phyloP scores from a whole-genome alignment of 2,329 filamentous ascomycete genomes.

The Colletotrichum nymphaeae region DNA sequence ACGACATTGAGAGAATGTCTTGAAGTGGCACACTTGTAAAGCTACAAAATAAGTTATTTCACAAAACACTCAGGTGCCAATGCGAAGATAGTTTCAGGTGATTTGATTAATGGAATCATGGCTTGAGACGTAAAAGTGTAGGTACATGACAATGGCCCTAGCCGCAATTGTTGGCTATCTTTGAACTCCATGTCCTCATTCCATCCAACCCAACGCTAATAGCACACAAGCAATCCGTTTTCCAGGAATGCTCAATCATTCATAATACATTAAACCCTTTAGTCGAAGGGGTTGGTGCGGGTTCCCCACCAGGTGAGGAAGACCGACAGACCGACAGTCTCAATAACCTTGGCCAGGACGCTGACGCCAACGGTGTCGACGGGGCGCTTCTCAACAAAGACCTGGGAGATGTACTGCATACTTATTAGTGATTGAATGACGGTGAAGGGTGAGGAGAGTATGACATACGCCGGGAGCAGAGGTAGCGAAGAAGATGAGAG shows the following conservation, averaged over 20 bases:
- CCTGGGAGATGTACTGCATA: slow-evolving; percentile 81
- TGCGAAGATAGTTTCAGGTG: not conserved
- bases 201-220: slow-evolving; percentile 26
- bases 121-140: slow-evolving; percentile 15
- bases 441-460: not conserved
- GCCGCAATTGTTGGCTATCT: slow-evolving; percentile 17
- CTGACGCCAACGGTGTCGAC: slow-evolving; percentile 90
- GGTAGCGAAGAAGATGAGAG: slow-evolving; percentile 90
- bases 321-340: slow-evolving; percentile 91
- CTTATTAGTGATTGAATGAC: not conserved
- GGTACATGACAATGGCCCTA: slow-evolving; percentile 28
- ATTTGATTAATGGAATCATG: not conserved
- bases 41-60: too few relatives aligned
- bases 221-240: slow-evolving; percentile 22
- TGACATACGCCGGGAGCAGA: slow-evolving; percentile 81
- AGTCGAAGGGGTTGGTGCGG: slow-evolving; percentile 91
- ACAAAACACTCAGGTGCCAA: too few relatives aligned
- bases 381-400: slow-evolving; percentile 92
- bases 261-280: slow-evolving; percentile 49
- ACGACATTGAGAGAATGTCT: too few relatives aligned
- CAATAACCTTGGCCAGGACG: slow-evolving; percentile 84
- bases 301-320: slow-evolving; percentile 99
- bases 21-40: too few relatives aligned
- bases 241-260: not conserved
- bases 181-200: slow-evolving; percentile 33